Evolutionary conservation across 1,284 basidiomycete species (phyloP).

Genomic region (Rhizoctonia solani): DNA sequence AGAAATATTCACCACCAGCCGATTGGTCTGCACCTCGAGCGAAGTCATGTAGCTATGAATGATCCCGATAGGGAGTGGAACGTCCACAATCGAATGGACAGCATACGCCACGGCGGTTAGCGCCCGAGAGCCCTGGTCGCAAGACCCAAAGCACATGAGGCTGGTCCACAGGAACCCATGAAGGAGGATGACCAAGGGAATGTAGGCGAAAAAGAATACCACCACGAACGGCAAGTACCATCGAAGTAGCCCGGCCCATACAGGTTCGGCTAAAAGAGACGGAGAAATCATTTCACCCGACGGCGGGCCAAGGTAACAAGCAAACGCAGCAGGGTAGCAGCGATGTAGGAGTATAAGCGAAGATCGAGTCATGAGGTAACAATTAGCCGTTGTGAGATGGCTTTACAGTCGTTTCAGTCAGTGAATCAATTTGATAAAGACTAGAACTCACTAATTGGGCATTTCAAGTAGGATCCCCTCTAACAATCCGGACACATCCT

Average conservation of each 20-base stretch:
- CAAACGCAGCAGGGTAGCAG: too few species aligned
- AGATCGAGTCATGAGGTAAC: too few species aligned
- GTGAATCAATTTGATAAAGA: too few species aligned
- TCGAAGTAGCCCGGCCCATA: conserved; percentile 8
- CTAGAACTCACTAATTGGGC: conserved; percentile 16
- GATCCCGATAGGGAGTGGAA: conserved; percentile 11
- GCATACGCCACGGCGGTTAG: background rate
- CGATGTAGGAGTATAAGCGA: too few species aligned
- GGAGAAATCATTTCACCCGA: background rate
- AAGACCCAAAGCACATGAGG: background rate
- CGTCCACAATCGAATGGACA: background rate
- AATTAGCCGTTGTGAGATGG: too few species aligned
- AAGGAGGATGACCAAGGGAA: background rate
- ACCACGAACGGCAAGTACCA: conserved; percentile 18
- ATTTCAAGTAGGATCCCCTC: conserved; percentile 28
- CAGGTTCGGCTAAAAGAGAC: conserved; percentile 2
- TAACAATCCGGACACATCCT: conserved; percentile 8
- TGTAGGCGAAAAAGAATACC: background rate
- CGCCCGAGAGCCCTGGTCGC: background rate
- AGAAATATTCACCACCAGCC: background rate
- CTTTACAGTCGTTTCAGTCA: background rate
- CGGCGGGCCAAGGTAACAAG: background rate
- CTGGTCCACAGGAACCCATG: background rate
- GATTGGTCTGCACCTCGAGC: background rate
- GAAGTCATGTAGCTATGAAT: conserved; percentile 20